Evolutionary conservation across 352 stramenopile species (phyloP), one percentile per base, ranked within the genome.

Genomic region (Stephanocyclus meneghinianus): DNA sequence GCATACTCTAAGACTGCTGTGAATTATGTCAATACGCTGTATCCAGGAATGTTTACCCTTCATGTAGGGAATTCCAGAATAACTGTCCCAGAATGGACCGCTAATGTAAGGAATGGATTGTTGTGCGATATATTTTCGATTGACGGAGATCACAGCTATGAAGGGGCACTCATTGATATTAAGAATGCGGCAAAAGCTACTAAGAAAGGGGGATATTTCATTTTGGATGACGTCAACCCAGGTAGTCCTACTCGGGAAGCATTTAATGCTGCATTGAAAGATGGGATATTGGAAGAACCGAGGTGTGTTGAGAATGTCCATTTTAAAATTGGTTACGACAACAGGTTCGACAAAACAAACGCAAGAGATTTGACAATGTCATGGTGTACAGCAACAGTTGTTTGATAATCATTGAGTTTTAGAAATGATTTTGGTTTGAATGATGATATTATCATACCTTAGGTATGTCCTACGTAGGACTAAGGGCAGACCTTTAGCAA

Each of bases 141-240:
- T 10, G 71, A 78, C 45, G 71, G 71, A 21, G 71, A 73, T 74
- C 71, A 78, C 47, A 42, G 21, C 6, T 59, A 74, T 40, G 55
- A 57, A 10, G 71, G 63, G 6, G 61, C 71, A 26, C 47, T 57
- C 2, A 53, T 50, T 48, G 71, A 78, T 45, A 74, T 78, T 59
- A 42, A 42, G n/a, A 78, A 78, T 56, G 71, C 64, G 47, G 55
- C 47, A 0, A 59, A 30, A 42, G 71, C 64, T 18, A 78, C 71
- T 35, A 73, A 26, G 47, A 64, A 65, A 53, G 71, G 71, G n/a
- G 71, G 71, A 29, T 32, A 53, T 29, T 40, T 78, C 1, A 65
- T 78, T 63, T 55, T 78, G 16, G 71, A 78, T 56, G 71, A 78
- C 48, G 73, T 78, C 61, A 74, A 66, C n/a, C 69, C 37, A 55